Evolutionary conservation across 2,329 filamentous ascomycete species (phyloP).

Genomic region (Penicillium italicum): DNA sequence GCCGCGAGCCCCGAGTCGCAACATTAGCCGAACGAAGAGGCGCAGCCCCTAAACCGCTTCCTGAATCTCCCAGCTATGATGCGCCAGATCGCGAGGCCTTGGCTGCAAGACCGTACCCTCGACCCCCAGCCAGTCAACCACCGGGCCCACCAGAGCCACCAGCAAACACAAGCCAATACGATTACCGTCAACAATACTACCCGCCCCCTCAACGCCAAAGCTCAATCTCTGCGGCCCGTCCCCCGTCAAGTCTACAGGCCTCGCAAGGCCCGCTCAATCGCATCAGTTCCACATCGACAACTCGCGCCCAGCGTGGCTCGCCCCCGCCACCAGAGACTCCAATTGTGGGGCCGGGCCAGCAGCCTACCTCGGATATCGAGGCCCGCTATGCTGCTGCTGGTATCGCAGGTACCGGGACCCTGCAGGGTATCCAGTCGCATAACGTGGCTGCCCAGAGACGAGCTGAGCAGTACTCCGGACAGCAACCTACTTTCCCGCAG

Average conservation of each 20-base stretch:
- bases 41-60: conserved; percentile 70
- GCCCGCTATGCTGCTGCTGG: conserved; percentile 87
- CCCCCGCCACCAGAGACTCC: conserved; percentile 94
- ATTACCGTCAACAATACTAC: conserved; percentile 61
- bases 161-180: conserved; percentile 42
- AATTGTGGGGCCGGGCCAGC: conserved; percentile 65
- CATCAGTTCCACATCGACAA: conserved; percentile 80
- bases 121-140: conserved; percentile 32
- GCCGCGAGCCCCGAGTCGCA: conserved; percentile 54
- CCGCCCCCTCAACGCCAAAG: conserved; percentile 48
- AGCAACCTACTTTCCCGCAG: conserved; percentile 38
- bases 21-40: conserved; percentile 76
- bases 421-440: conserved; percentile 69
- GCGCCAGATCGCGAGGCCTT: conserved; percentile 73
- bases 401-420: conserved; percentile 78
- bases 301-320: conserved; percentile 83
- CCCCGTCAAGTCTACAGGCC: conserved; percentile 44
- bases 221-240: conserved; percentile 24
- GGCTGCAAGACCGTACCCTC: conserved; percentile 62
- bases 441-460: conserved; percentile 80
- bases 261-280: conserved; percentile 51
- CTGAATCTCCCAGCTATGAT: conserved; percentile 75
- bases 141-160: conserved; percentile 30
- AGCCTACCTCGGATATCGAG: conserved; percentile 79
- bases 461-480: conserved; percentile 69